Evolutionary conservation across 331 rosid species (phyloP), one percentile per base, ranked within the genome.

Genomic region (Saraca asoca): DNA sequence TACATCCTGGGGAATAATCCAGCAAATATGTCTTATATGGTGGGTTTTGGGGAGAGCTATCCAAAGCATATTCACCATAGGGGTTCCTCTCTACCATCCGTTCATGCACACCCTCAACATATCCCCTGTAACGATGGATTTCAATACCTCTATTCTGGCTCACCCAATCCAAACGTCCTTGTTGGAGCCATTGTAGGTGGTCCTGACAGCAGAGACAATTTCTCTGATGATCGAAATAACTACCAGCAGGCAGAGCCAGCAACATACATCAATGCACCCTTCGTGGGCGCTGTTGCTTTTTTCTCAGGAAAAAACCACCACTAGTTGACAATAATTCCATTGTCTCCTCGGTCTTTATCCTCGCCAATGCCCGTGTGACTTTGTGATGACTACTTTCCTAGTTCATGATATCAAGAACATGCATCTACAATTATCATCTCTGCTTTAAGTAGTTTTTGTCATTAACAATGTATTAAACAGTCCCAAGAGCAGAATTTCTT

Each of bases 191-290:
- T 91, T 0, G 88, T 91, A 0, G 95, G 97, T 18, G 97, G 97
- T 57, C 97, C 97, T 10, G 97, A 91, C 55, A 81, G 48, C 15
- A 66, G 16, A 2, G 96, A 91, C 71, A 80, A 63, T 16, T 91
- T 88, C 60, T 64, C 87, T 0, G 96, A 91, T 73, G 85, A 88
- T 51, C 73, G 97, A 39, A 78, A 81, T 52, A 88, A 86, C 60
- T 91, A 91, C 51, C 91, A 80, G 77, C 96, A 91, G 69, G 74
- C 91, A 0, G 97, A 91, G 79, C 97, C 97, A 0, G 83, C 97
- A 16, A 88, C 97, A 0, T 91, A 91, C 49, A 91, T 86, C 70
- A 91, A 91, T 69, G 97, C 96, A 0, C 96, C 97, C 0, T 70
- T 91, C 18, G 84, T 91, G 19, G 97, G 96, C 2, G 91, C 92